Evolutionary conservation across 805 yeast genomes (phyloP).

Genomic region (Yarrowia yakushimensis): DNA sequence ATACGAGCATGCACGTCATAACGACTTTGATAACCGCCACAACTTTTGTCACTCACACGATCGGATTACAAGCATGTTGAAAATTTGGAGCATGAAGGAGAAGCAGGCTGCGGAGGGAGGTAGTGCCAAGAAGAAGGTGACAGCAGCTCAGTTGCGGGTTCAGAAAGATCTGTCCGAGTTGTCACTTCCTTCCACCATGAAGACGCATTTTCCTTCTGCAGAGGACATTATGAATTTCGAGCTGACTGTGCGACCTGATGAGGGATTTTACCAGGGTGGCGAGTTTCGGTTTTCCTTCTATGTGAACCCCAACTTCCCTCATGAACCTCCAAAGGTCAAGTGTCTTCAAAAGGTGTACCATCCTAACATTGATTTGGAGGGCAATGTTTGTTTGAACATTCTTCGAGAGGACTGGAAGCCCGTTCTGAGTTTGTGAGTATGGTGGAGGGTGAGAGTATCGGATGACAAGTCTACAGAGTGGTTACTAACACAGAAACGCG

Average conservation of each 20-base stretch:
- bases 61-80: slow-evolving; percentile 41
- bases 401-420: slow-evolving; percentile 97
- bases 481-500: slow-evolving; percentile 45
- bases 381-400: slow-evolving; percentile 88
- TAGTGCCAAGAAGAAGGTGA: slow-evolving; percentile 38
- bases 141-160: slow-evolving; percentile 70
- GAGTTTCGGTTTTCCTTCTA: slow-evolving; percentile 63
- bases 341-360: slow-evolving; percentile 75
- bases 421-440: slow-evolving; percentile 57
- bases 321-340: slow-evolving; percentile 83
- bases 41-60: not conserved
- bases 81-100: slow-evolving; percentile 57
- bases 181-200: slow-evolving; percentile 56
- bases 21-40: not conserved
- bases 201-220: slow-evolving; percentile 49
- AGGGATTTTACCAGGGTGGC: slow-evolving; percentile 71
- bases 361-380: slow-evolving; percentile 88
- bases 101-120: slow-evolving; percentile 48
- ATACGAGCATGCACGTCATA: not conserved
- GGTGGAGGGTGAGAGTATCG: too few species aligned
- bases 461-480: too few species aligned
- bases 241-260: slow-evolving; percentile 58
- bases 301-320: slow-evolving; percentile 75
- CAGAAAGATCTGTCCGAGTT: slow-evolving; percentile 72
- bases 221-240: slow-evolving; percentile 59